Evolutionary conservation across 2,329 filamentous ascomycete genomes (phyloP).

Genomic region (Aspergillus ustus): DNA sequence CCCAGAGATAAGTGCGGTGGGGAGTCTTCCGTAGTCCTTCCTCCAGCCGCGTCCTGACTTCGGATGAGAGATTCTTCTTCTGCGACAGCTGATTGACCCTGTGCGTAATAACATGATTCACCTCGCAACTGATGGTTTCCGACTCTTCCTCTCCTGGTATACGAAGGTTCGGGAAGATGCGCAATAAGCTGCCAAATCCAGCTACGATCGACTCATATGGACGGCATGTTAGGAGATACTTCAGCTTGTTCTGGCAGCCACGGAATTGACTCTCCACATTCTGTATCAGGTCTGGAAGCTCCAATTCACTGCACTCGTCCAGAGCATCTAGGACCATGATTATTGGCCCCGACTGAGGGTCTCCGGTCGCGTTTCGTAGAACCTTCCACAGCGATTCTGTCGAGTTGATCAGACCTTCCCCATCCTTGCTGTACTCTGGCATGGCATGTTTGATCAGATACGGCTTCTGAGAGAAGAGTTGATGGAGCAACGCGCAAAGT

Average conservation of each 20-base stretch:
- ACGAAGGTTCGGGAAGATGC: slow-evolving; percentile 34
- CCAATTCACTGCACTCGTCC: slow-evolving; percentile 42
- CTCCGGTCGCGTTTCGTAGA: slow-evolving; percentile 31
- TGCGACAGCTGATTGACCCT: slow-evolving; percentile 29
- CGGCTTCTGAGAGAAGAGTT: slow-evolving; percentile 41
- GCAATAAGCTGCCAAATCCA: slow-evolving; percentile 27
- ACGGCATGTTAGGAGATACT: slow-evolving; percentile 43
- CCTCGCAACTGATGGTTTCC: slow-evolving; percentile 40
- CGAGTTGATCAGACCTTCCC: slow-evolving; percentile 28
- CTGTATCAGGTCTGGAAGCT: slow-evolving; percentile 28
- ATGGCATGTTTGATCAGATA: slow-evolving; percentile 41
- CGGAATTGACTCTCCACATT: slow-evolving; percentile 11
- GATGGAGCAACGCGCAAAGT: slow-evolving; percentile 49
- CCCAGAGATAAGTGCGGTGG: slow-evolving; percentile 4
- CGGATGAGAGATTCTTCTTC: slow-evolving; percentile 23
- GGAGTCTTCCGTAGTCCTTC: slow-evolving; percentile 16
- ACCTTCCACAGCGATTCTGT: slow-evolving; percentile 40
- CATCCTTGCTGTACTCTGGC: slow-evolving; percentile 28
- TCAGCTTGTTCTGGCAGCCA: slow-evolving; percentile 26
- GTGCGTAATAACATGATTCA: slow-evolving; percentile 40
- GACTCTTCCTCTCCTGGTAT: slow-evolving; percentile 45
- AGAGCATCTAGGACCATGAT: slow-evolving; percentile 48
- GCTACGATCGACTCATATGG: slow-evolving; percentile 38
- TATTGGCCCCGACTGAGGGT: slow-evolving; percentile 34
- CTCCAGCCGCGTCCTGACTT: not conserved